phyloP scores from a whole-genome alignment of 2,329 filamentous ascomycete genomes.

The Apiospora marii region DNA sequence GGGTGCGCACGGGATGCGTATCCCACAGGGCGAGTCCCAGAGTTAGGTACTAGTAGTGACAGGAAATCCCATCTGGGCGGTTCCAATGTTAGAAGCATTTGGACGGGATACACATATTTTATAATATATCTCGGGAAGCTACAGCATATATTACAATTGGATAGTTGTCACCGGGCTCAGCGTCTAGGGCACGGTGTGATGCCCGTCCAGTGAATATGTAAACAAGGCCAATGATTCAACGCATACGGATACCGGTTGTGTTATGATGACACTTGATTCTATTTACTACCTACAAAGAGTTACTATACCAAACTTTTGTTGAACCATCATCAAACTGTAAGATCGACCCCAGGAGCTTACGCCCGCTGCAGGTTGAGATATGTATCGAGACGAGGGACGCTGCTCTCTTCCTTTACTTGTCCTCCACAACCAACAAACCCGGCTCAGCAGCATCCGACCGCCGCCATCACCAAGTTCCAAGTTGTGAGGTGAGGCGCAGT shows the following conservation, averaged over 20 bases:
- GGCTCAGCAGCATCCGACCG: not conserved
- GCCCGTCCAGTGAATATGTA: not conserved
- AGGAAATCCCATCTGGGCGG: no score
- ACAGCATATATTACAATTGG: not conserved
- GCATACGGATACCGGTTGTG: not conserved
- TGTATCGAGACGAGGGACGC: not conserved
- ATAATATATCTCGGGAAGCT: not conserved
- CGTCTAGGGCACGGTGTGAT: not conserved
- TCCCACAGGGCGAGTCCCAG: constrained; percentile 41
- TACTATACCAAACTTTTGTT: not conserved
- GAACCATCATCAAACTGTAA: not conserved
- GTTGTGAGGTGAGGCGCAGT: not conserved
- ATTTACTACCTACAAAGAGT: not conserved
- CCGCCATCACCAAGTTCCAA: no score
- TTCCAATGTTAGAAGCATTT: no score
- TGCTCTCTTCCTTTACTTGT: not conserved
- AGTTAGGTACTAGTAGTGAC: no score
- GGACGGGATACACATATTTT: no score
- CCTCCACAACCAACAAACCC: not conserved
- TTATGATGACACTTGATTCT: not conserved
- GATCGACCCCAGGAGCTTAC: no score
- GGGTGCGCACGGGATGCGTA: constrained; percentile 70
- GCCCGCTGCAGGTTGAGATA: not conserved
- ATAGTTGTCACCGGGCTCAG: not conserved
- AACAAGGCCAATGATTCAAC: no score